Percentiles rank a stretch among this genome's conserved stretches.
Conservation (phyloP, 78 protist genomes). For the Planoprotostelium fungivorum region DNA sequence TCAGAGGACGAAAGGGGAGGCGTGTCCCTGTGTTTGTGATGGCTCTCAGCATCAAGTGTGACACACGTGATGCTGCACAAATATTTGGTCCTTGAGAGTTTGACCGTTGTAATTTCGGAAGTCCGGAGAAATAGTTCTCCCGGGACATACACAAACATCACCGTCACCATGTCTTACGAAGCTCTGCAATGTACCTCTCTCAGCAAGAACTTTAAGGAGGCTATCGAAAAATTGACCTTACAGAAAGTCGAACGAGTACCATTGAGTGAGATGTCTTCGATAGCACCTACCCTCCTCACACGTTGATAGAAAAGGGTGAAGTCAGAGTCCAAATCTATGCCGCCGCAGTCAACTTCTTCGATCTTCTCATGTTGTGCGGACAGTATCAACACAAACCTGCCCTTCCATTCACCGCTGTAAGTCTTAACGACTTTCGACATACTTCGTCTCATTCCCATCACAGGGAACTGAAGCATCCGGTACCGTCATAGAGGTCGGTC, state of each 20-base stretch:
- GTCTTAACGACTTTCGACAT: not conserved
- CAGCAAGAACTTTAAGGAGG: not conserved
- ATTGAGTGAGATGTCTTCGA: not conserved
- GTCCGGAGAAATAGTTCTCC: not conserved
- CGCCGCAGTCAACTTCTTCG: constrained; percentile 22
- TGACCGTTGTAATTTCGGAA: not conserved
- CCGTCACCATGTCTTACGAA: not conserved
- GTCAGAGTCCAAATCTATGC: not conserved
- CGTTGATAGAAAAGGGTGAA: not conserved
- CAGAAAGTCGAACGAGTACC: not conserved
- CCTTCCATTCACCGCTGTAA: constrained; percentile 1
- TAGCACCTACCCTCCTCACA: not conserved
- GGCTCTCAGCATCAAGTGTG: too few species aligned
- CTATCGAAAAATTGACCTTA: not conserved
- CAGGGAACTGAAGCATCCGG: not conserved
- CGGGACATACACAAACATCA: not conserved
- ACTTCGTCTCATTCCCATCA: constrained; percentile 23
- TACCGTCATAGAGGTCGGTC: not conserved
- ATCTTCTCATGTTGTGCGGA: constrained; percentile 7
- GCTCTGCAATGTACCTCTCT: not conserved
- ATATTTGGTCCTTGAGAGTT: too few species aligned
- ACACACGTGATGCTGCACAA: too few species aligned
- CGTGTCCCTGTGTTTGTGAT: too few species aligned
- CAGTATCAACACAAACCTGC: not conserved
- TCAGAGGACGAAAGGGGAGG: too few species aligned